A percentile compares a stretch with the other conserved stretches of the same genome.
phyloP scores from a whole-genome alignment of 2,329 filamentous ascomycete genomes.

The Phyllachora maydis region DNA sequence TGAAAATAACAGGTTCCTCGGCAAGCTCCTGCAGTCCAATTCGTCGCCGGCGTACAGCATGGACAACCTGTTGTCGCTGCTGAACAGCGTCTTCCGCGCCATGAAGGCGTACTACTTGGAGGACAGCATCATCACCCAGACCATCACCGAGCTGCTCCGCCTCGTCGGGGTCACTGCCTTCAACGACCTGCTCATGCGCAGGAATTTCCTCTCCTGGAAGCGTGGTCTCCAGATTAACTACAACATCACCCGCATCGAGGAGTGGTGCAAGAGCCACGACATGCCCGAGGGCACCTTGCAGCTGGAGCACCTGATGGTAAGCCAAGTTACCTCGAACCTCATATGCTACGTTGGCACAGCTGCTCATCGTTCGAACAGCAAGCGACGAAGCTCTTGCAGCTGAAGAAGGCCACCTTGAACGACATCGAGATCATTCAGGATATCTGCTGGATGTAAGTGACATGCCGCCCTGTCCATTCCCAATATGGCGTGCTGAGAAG shows the following conservation, averaged over 20 bases:
- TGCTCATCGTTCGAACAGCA: conserved; percentile 38
- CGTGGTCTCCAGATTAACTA: conserved; percentile 98
- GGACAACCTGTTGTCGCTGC: conserved; percentile 87
- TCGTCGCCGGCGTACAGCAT: conserved; percentile 94
- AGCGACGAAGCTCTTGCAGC: conserved; percentile 91
- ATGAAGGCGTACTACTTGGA: conserved; percentile 99
- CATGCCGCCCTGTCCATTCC: background rate
- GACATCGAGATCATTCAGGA: conserved; percentile 99
- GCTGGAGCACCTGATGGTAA: conserved; percentile 91
- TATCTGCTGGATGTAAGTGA: conserved; percentile 95
- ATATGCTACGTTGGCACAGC: no score
- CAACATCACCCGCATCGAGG: conserved; percentile 97
- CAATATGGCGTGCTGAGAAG: conserved; percentile 1
- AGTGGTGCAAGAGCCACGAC: conserved; percentile 99
- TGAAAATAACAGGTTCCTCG: conserved; percentile 93
- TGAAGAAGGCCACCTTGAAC: conserved; percentile 97
- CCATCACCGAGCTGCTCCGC: conserved; percentile 78
- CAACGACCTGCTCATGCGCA: conserved; percentile 91
- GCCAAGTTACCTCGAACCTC: no score
- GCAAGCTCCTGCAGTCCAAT: conserved; percentile 83
- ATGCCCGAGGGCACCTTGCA: conserved; percentile 97
- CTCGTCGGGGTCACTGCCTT: conserved; percentile 95
- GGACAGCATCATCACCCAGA: conserved; percentile 88
- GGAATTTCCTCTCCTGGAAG: conserved; percentile 99
- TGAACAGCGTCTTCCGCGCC: conserved; percentile 94